These are phyloP conservation scores for Gardenia jasminoides DNA, from an alignment of 257 asterid species.

Conservation along the genomic window DNA sequence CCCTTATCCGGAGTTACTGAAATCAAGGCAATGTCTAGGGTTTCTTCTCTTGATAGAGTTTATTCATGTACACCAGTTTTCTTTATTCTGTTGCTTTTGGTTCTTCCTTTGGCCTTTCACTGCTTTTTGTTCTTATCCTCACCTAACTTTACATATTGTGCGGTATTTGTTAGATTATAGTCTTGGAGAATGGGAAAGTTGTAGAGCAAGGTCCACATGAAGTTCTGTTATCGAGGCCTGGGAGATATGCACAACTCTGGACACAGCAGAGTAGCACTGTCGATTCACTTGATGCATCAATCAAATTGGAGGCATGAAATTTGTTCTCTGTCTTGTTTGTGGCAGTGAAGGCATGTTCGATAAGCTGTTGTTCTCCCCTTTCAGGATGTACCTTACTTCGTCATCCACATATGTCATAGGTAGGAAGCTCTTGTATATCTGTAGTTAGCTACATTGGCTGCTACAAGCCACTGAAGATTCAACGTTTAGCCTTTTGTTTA, in stretches of 20 bases:
- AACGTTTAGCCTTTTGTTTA: background rate
- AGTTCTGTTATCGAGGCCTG: constrained; percentile 64
- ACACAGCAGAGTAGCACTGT: constrained; percentile 77
- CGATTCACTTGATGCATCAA: constrained; percentile 70
- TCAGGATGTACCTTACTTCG: background rate
- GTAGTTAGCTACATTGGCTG: background rate
- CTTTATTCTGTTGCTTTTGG: background rate
- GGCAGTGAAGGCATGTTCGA: background rate
- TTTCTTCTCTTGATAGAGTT: background rate
- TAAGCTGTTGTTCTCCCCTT: constrained; percentile 1
- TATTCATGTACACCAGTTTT: background rate
- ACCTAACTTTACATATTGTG: background rate
- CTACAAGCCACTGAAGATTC: background rate
- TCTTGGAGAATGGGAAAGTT: constrained; percentile 86
- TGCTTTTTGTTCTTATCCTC: background rate
- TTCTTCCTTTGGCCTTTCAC: background rate
- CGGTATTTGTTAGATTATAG: constrained; percentile 58
- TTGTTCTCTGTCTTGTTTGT: too few relatives aligned
- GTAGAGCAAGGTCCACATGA: constrained; percentile 98
- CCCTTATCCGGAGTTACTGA: background rate
- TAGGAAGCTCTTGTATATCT: background rate
- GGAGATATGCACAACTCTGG: constrained; percentile 97
- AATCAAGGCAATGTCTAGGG: background rate
- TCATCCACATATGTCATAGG: background rate
- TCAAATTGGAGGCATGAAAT: constrained; percentile 55